These are phyloP conservation scores for Hortiboletus flavorubellus DNA, from an alignment of 768 basidiomycete genomes.

Conservation along the genomic window DNA sequence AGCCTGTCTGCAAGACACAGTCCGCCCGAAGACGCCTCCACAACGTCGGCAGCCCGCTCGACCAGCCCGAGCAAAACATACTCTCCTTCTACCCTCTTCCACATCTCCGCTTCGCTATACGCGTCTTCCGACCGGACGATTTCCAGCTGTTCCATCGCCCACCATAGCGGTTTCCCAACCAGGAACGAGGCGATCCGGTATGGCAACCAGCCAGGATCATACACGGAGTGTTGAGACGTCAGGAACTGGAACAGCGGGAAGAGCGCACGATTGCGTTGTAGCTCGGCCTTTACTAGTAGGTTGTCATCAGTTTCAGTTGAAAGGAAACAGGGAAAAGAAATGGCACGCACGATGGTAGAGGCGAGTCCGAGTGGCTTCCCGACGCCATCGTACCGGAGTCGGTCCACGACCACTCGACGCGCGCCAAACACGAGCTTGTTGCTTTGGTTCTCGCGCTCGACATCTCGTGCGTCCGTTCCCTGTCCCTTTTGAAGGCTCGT, in stretches of 20 bases:
- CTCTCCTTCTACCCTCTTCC: conserved; percentile 64
- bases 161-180: conserved; percentile 79
- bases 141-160: conserved; percentile 79
- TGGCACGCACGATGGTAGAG: conserved; percentile 64
- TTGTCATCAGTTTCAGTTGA: conserved; percentile 22
- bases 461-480: conserved; percentile 5
- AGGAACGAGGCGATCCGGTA: conserved; percentile 66
- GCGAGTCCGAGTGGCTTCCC: conserved; percentile 75
- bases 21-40: conserved; percentile 44
- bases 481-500: conserved; percentile 10
- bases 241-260: conserved; percentile 56
- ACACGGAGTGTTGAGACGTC: conserved; percentile 54
- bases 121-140: conserved; percentile 61
- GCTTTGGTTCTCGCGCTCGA: conserved; percentile 17
- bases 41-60: conserved; percentile 60
- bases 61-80: conserved; percentile 67
- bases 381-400: conserved; percentile 59
- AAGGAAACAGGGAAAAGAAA: not conserved
- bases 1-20: conserved; percentile 52
- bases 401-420: conserved; percentile 51
- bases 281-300: conserved; percentile 67
- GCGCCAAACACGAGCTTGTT: conserved; percentile 64
- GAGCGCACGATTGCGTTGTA: conserved; percentile 43
- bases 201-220: conserved; percentile 67
- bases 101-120: conserved; percentile 42